phyloP scores from a whole-genome alignment of 2,329 filamentous ascomycete species.

The Pseudocercospora macadamiae region DNA sequence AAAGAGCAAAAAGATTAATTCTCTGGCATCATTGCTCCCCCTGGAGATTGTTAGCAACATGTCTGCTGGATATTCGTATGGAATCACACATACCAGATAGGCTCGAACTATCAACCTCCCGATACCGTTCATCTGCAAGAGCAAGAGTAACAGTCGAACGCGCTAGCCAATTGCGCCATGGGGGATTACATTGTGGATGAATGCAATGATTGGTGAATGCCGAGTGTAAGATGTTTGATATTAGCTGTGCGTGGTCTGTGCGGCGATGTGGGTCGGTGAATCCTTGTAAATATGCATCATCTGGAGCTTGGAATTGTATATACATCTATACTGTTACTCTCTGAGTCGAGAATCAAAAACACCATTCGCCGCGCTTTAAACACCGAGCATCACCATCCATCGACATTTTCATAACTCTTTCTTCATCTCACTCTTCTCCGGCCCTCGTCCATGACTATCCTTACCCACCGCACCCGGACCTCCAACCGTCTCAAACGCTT shows the following conservation, averaged over 20 bases:
- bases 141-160: neutral
- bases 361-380: constrained; percentile 1
- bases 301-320: neutral
- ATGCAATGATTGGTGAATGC: too few relatives aligned
- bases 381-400: too few relatives aligned
- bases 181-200: too few relatives aligned
- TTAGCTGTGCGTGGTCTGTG: too few relatives aligned
- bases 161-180: neutral
- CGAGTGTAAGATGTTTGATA: too few relatives aligned
- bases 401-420: neutral
- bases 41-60: too few relatives aligned
- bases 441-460: constrained; percentile 42
- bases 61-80: too few relatives aligned
- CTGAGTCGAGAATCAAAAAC: constrained; percentile 10
- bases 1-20: too few relatives aligned
- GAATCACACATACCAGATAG: too few relatives aligned
- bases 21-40: too few relatives aligned
- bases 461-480: constrained; percentile 61
- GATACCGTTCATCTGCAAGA: neutral
- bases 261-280: neutral
- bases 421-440: constrained; percentile 24
- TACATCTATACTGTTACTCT: neutral
- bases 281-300: neutral
- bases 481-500: constrained; percentile 73
- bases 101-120: neutral